phyloP scores from a whole-genome alignment of 2,329 filamentous ascomycete genomes.

The Monilinia vaccinii-corymbosi region DNA sequence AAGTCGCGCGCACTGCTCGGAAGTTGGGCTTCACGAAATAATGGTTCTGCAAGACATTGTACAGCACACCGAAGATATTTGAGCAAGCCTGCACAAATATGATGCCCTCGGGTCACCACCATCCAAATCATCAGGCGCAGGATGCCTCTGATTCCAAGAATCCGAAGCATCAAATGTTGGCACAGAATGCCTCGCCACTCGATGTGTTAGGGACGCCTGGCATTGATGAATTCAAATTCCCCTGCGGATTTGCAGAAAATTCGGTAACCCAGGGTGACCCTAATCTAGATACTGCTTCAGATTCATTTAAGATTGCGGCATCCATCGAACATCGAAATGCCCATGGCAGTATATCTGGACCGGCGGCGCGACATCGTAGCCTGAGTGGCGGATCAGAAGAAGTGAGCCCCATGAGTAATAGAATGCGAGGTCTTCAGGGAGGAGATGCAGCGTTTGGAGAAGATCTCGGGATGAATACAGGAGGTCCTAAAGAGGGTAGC shows the following conservation, averaged over 20 bases:
- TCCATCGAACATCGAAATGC: conserved; percentile 18
- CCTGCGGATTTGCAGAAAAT: conserved; percentile 38
- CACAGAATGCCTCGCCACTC: conserved; percentile 17
- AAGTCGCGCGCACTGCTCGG: neutral
- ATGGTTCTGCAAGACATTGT: neutral
- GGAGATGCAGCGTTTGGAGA: conserved; percentile 32
- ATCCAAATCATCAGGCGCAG: conserved; percentile 3
- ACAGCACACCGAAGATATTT: neutral
- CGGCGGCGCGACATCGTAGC: conserved; percentile 18
- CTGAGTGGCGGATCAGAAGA: conserved; percentile 28
- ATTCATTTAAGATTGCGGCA: conserved; percentile 20
- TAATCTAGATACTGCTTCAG: conserved; percentile 19
- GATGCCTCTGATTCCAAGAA: neutral
- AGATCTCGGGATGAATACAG: conserved; percentile 46
- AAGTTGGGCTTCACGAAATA: neutral
- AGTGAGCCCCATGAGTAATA: conserved; percentile 27
- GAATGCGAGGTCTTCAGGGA: conserved; percentile 12
- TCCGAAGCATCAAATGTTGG: neutral
- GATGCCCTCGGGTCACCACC: neutral
- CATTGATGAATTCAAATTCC: conserved; percentile 46
- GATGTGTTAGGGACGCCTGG: conserved; percentile 24
- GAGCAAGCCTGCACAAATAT: neutral
- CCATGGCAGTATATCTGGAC: conserved; percentile 18
- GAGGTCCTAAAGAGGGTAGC: conserved; percentile 41
- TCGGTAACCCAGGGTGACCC: conserved; percentile 29